Evolutionary conservation across 306 rosid species (phyloP).

Genomic region (Inga leiocalycina): DNA sequence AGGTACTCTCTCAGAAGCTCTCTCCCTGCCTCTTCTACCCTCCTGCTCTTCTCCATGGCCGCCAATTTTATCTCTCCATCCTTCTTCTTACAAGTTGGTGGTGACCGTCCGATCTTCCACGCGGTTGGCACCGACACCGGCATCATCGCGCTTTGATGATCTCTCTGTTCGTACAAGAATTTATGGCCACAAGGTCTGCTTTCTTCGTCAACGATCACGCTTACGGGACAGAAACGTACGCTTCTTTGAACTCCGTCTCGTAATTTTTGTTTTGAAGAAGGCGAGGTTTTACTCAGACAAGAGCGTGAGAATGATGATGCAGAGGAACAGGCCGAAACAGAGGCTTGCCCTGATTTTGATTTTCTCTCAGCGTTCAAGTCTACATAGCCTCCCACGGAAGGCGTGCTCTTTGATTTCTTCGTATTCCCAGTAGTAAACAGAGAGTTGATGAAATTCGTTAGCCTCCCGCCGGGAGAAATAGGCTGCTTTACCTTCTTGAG

Average conservation of each 20-base stretch:
- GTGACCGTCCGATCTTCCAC: slow-evolving; percentile 62
- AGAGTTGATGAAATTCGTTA: slow-evolving; percentile 70
- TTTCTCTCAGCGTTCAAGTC: slow-evolving; percentile 36
- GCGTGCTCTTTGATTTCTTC: slow-evolving; percentile 35
- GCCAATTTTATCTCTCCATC: neutral
- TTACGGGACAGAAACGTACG: slow-evolving; percentile 80
- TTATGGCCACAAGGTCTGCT: slow-evolving; percentile 66
- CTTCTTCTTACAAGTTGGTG: slow-evolving; percentile 32
- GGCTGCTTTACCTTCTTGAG: slow-evolving; percentile 93
- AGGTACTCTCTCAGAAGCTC: slow-evolving; percentile 57
- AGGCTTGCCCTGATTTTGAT: slow-evolving; percentile 41
- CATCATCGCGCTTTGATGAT: slow-evolving; percentile 39
- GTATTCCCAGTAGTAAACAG: slow-evolving; percentile 50
- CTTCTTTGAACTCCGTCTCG: slow-evolving; percentile 62
- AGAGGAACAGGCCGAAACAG: slow-evolving; percentile 76
- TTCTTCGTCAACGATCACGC: slow-evolving; percentile 75
- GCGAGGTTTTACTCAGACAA: slow-evolving; percentile 73
- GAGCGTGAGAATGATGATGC: slow-evolving; percentile 81
- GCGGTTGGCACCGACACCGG: slow-evolving; percentile 53
- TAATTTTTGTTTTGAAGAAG: slow-evolving; percentile 53
- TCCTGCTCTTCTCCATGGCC: neutral
- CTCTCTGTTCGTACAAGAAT: slow-evolving; percentile 49
- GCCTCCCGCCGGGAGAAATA: slow-evolving; percentile 77
- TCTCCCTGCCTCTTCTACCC: slow-evolving; percentile 50
- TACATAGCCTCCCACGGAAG: slow-evolving; percentile 32